Conservation (phyloP, 129 eudicot species). For the Chrysanthemum seticuspe region DNA sequence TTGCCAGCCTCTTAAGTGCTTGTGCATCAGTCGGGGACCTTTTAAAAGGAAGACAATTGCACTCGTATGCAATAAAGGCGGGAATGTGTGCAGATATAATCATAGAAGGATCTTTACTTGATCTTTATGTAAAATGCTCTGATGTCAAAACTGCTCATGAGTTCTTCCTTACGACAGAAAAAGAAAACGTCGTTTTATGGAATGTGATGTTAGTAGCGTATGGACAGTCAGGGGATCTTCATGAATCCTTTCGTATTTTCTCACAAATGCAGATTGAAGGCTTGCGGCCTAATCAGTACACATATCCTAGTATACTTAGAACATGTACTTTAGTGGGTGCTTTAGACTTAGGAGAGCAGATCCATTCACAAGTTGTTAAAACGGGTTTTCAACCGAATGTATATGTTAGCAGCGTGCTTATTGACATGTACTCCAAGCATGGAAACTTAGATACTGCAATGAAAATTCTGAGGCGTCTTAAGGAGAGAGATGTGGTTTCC, state of each 20-base stretch:
- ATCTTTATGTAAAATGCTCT: constrained; percentile 88
- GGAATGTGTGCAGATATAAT: constrained; percentile 81
- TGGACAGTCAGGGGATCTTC: constrained; percentile 76
- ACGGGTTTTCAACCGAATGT: constrained; percentile 84
- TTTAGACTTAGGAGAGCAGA: constrained; percentile 75
- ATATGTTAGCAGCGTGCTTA: constrained; percentile 88
- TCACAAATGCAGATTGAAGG: constrained; percentile 66
- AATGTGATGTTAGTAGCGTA: constrained; percentile 96
- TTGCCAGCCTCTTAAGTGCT: constrained; percentile 73
- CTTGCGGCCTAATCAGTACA: constrained; percentile 79
- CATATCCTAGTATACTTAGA: constrained; percentile 89
- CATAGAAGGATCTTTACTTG: constrained; percentile 94
- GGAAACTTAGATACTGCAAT: constrained; percentile 68
- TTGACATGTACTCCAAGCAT: constrained; percentile 93
- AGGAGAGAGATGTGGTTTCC: constrained; percentile 83
- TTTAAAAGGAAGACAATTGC: constrained; percentile 72
- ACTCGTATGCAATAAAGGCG: constrained; percentile 73
- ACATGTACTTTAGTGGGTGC: constrained; percentile 88
- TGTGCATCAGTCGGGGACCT: constrained; percentile 74
- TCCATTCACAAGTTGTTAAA: constrained; percentile 80
- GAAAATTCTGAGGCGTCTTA: constrained; percentile 60
- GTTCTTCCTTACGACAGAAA: constrained; percentile 59
- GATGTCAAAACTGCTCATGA: constrained; percentile 73
- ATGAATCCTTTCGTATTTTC: constrained; percentile 51
- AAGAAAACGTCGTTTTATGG: constrained; percentile 84